Conservation (phyloP, 495 filamentous ascomycete species). For the Polyplosphaeria fusca region DNA sequence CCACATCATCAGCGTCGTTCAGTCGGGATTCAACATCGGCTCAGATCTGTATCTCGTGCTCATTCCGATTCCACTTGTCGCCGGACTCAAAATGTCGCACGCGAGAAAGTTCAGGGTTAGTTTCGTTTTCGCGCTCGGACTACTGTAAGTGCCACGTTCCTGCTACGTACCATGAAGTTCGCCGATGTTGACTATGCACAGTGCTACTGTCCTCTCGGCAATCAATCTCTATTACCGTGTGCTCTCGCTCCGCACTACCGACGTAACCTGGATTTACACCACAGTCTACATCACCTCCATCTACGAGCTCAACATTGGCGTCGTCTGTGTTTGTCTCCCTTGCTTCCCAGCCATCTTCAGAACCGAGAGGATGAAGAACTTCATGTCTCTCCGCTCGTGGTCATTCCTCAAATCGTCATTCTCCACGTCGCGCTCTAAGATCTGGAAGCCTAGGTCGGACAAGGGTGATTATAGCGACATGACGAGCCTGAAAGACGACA, state of each 20-base stretch:
- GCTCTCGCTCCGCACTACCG: neutral
- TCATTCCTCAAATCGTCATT: constrained; percentile 2
- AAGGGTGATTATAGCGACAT: constrained; percentile 7
- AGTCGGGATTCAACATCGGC: constrained; percentile 9
- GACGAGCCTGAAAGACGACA: neutral
- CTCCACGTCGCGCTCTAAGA: neutral
- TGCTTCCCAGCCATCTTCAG: constrained; percentile 5
- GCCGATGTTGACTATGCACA: neutral
- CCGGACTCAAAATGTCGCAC: neutral
- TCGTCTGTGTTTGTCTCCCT: constrained; percentile 4
- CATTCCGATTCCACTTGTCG: constrained; percentile 6
- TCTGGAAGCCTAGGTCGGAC: neutral
- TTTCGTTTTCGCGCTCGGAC: constrained; percentile 9
- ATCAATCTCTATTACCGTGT: constrained; percentile 5
- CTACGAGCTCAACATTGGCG: constrained; percentile 7
- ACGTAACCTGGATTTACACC: constrained; percentile 1
- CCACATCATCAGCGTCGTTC: neutral
- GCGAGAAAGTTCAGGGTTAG: neutral
- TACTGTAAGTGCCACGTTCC: neutral
- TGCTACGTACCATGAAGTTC: neutral
- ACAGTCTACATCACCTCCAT: constrained; percentile 1
- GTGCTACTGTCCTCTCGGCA: constrained; percentile 1
- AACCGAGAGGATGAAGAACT: neutral
- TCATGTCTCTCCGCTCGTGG: constrained; percentile 5
- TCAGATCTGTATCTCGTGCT: constrained; percentile 9